Evolutionary conservation across 1,284 basidiomycete species (phyloP), one percentile per base, ranked within the genome.

Genomic region (Nidula niveotomentosa): DNA sequence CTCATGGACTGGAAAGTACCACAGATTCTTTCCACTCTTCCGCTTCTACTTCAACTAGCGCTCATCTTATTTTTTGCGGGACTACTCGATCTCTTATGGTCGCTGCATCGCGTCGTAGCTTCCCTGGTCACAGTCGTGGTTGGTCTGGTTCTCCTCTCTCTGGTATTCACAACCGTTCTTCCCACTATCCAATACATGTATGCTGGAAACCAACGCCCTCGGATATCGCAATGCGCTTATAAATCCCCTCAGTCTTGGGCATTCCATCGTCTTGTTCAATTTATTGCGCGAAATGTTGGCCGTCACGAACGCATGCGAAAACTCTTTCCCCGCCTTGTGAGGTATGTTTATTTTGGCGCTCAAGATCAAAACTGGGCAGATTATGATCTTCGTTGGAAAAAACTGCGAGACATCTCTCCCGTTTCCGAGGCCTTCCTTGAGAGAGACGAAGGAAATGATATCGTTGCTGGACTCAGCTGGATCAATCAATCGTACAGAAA

Each of bases 181-280:
- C 49, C 49, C 9, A 17, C 18, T 3, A 8, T 51, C n/a, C 49
- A 51, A 30, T 36, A 34, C 17, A 10, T 41, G 9, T 41, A 9
- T 12, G 17, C 36, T 9, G 8, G 10, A n/a, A 30, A 30, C 8
- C 13, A 36, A 13, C 9, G 13, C 13, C 36, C 39, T 8, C 17
- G 13, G 8, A 36, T 39, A 12, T 23, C 49, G 2, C 49, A 51
- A 23, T 51, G 49, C 36, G 36, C 49, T 10, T 51, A 39, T 41
- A 51, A 51, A 41, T 51, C 49, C 8, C 49, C 49, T 13, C 49
- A 51, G 8, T 36, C 49, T 9, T 51, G 49, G 49, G 37, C 35
- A 23, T 37, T 51, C 23, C 49, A 41, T 39, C 34, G 36, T 2
- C 13, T 36, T 39, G 17, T 51, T 18, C 37, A 2, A 13, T 2